These are phyloP conservation scores for Orychophragmus violaceus DNA, from an alignment of 345 rosid genomes.

Conservation along the genomic window DNA sequence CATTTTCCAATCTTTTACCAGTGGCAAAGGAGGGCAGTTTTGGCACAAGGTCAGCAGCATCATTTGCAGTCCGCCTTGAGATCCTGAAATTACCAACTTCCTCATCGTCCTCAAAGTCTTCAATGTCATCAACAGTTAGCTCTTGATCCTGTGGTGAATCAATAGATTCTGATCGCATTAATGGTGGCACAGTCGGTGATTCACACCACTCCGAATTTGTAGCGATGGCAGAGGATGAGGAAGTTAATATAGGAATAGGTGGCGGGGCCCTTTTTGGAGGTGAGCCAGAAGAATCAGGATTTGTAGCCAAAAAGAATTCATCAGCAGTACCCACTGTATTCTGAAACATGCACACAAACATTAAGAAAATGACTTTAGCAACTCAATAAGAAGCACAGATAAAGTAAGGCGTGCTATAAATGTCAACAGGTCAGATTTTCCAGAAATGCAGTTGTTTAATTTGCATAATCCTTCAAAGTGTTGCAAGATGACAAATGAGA, in stretches of 20 bases:
- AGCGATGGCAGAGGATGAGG: conserved; percentile 41
- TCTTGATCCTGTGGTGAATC: conserved; percentile 64
- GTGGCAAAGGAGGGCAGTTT: conserved; percentile 77
- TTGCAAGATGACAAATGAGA: too few species aligned
- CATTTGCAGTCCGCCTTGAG: conserved; percentile 65
- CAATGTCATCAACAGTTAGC: conserved; percentile 96
- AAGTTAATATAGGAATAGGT: conserved; percentile 40
- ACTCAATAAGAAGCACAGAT: too few species aligned
- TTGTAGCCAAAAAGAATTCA: conserved; percentile 87
- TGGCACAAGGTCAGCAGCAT: conserved; percentile 67
- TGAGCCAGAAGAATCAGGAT: conserved; percentile 74
- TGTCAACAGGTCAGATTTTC: too few species aligned
- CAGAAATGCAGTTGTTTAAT: neutral
- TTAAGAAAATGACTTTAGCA: neutral
- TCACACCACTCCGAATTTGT: conserved; percentile 34
- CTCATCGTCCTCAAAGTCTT: conserved; percentile 87
- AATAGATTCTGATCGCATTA: conserved; percentile 61
- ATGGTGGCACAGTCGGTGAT: conserved; percentile 44
- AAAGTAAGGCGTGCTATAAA: too few species aligned
- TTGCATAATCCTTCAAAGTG: too few species aligned
- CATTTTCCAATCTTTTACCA: conserved; percentile 41
- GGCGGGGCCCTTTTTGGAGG: conserved; percentile 96
- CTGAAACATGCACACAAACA: conserved; percentile 41
- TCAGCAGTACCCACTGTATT: conserved; percentile 55
- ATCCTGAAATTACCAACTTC: conserved; percentile 60